Conservation (phyloP, 768 basidiomycete species). For the Strobilomyces echinocephalus region DNA sequence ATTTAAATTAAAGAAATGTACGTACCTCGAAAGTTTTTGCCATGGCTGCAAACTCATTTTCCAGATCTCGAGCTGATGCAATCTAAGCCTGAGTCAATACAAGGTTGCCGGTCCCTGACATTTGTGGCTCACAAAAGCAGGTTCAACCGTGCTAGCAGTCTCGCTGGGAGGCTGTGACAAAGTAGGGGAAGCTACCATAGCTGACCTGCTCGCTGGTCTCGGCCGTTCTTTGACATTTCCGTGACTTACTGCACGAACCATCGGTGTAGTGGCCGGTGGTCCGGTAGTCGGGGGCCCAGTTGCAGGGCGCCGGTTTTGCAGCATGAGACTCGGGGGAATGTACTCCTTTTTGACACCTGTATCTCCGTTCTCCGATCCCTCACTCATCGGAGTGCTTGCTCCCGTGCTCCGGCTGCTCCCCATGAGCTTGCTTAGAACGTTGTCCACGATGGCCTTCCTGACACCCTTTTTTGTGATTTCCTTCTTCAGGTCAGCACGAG, state of each 20-base stretch:
- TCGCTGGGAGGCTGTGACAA: conserved; percentile 42
- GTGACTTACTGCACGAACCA: conserved; percentile 46
- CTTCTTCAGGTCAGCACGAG: conserved; percentile 91
- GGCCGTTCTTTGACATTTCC: conserved; percentile 46
- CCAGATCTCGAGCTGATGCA: conserved; percentile 80
- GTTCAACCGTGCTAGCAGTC: conserved; percentile 42
- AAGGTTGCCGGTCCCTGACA: background rate
- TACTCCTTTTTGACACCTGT: conserved; percentile 47
- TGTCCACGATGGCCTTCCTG: conserved; percentile 82
- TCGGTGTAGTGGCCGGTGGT: conserved; percentile 24
- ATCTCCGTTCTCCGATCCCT: conserved; percentile 54
- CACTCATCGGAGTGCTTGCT: conserved; percentile 45
- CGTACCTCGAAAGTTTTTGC: conserved; percentile 72
- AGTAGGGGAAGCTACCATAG: conserved; percentile 36
- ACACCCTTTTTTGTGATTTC: conserved; percentile 82
- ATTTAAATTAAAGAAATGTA: background rate
- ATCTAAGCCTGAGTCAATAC: conserved; percentile 43
- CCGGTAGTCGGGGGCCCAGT: conserved; percentile 26
- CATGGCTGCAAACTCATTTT: conserved; percentile 80
- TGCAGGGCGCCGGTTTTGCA: conserved; percentile 50
- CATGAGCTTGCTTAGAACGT: conserved; percentile 66
- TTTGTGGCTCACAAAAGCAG: conserved; percentile 60
- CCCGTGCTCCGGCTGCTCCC: conserved; percentile 35
- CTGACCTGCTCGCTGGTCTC: conserved; percentile 61
- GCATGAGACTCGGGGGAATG: conserved; percentile 68